Conservation (phyloP, 805 yeast species). For the Wickerhamomyces kurtzmanii region DNA sequence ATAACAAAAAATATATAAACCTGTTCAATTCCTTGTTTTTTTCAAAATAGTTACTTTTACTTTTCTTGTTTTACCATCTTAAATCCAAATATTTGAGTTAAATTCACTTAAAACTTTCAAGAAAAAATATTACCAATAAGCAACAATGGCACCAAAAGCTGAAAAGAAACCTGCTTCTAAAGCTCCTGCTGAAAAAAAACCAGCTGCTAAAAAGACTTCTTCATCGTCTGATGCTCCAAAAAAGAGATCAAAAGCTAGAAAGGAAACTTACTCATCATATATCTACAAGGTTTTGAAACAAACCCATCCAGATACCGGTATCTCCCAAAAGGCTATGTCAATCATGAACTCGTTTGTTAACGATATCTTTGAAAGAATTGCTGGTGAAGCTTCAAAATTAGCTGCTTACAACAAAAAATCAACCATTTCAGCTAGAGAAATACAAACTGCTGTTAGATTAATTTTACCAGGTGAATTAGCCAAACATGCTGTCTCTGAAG, state of each 20-base stretch:
- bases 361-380: conserved; percentile 97
- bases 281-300: conserved; percentile 98
- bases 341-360: conserved; percentile 97
- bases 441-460: conserved; percentile 96
- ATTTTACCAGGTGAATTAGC: conserved; percentile 98
- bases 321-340: conserved; percentile 97
- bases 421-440: conserved; percentile 96
- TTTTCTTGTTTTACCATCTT: not conserved
- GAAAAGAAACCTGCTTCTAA: conserved; percentile 77
- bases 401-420: conserved; percentile 99
- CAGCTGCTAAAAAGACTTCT: conserved; percentile 88
- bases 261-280: conserved; percentile 96
- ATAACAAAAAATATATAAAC: conserved; percentile 5
- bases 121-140: conserved; percentile 4
- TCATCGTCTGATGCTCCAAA: conserved; percentile 68
- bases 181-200: conserved; percentile 95
- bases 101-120: not conserved
- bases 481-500: conserved; percentile 97
- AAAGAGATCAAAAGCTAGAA: conserved; percentile 93
- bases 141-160: conserved; percentile 57
- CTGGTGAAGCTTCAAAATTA: conserved; percentile 94
- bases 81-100: not conserved
- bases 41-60: conserved; percentile 1
- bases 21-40: conserved; percentile 6
- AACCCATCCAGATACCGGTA: conserved; percentile 99